Percentiles rank a stretch among this genome's conserved stretches.
Conservation (phyloP, 345 rosid species). For the Bruguiera gymnorhiza region DNA sequence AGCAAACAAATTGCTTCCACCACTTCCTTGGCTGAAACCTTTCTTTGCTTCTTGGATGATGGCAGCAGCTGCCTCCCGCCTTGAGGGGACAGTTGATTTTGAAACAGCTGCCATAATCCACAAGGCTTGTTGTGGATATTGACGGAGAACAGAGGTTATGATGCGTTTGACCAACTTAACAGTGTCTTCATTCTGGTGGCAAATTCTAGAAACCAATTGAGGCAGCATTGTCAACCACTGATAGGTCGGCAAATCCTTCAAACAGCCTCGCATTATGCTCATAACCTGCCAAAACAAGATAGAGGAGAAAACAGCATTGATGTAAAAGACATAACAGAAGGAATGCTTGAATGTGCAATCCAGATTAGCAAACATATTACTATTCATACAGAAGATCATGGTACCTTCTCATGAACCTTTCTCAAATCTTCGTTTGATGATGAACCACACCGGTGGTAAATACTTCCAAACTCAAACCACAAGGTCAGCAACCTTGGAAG, state of each 20-base stretch:
- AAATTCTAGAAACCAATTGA: conserved; percentile 94
- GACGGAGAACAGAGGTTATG: conserved; percentile 75
- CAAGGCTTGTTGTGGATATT: conserved; percentile 90
- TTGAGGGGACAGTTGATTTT: conserved; percentile 89
- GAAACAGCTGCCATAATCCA: conserved; percentile 99
- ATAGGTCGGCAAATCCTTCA: conserved; percentile 93
- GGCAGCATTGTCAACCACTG: conserved; percentile 95
- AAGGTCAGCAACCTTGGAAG: conserved; percentile 94
- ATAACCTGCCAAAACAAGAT: conserved; percentile 51
- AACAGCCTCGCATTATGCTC: conserved; percentile 85
- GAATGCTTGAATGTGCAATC: background rate
- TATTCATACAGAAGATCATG: conserved; percentile 6
- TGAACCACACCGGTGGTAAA: conserved; percentile 55
- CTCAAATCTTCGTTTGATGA: conserved; percentile 64
- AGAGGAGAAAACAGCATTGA: conserved; percentile 6
- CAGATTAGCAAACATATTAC: conserved; percentile 3
- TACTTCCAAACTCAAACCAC: conserved; percentile 93
- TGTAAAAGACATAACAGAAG: conserved; percentile 6
- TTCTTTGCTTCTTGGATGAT: conserved; percentile 87
- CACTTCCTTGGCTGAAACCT: conserved; percentile 66
- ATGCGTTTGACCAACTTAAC: conserved; percentile 74
- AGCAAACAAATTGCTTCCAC: conserved; percentile 66
- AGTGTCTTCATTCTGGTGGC: conserved; percentile 88
- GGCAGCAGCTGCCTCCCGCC: conserved; percentile 91
- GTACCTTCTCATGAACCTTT: conserved; percentile 68